Evolutionary conservation across 2,329 filamentous ascomycete species (phyloP).

Genomic region (Akanthomyces uredinophilus): DNA sequence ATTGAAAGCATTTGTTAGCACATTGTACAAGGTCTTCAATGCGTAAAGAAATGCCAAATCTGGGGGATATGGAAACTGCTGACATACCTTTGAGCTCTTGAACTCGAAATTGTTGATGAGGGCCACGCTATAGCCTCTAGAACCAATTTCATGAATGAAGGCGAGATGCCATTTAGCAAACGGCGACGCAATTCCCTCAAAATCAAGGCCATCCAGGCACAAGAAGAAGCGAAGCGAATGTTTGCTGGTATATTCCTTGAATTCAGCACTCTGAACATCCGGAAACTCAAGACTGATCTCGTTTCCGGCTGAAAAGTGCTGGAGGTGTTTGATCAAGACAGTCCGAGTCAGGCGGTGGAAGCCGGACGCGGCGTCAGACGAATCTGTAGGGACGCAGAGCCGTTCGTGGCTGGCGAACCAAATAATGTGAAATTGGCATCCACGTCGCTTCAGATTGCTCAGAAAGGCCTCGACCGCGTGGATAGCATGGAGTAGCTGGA

Average conservation of each 20-base stretch:
- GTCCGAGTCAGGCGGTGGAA: slow-evolving; percentile 49
- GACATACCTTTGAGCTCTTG: slow-evolving; percentile 16
- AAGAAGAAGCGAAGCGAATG: slow-evolving; percentile 13
- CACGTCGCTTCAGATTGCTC: slow-evolving; percentile 51
- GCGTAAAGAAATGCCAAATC: no score
- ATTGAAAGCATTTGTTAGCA: slow-evolving; percentile 15
- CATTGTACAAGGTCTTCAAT: slow-evolving; percentile 19
- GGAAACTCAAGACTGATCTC: slow-evolving; percentile 10
- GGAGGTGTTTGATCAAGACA: slow-evolving; percentile 60
- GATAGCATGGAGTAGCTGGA: slow-evolving; percentile 66
- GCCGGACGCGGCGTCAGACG: slow-evolving; percentile 11
- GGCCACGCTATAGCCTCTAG: slow-evolving; percentile 6
- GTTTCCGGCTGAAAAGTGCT: slow-evolving; percentile 15
- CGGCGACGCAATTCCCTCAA: background rate
- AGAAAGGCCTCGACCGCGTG: slow-evolving; percentile 66
- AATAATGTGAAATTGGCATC: slow-evolving; percentile 65
- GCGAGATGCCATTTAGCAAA: slow-evolving; percentile 4
- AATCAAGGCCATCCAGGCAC: slow-evolving; percentile 2
- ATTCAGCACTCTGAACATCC: background rate
- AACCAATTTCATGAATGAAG: background rate
- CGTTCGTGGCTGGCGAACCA: slow-evolving; percentile 58
- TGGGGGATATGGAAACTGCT: background rate
- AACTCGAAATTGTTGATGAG: slow-evolving; percentile 15
- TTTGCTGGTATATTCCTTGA: background rate
- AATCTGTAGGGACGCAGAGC: slow-evolving; percentile 47